phyloP scores from a whole-genome alignment of 2,329 filamentous ascomycete species.

The Thelonectria olida region DNA sequence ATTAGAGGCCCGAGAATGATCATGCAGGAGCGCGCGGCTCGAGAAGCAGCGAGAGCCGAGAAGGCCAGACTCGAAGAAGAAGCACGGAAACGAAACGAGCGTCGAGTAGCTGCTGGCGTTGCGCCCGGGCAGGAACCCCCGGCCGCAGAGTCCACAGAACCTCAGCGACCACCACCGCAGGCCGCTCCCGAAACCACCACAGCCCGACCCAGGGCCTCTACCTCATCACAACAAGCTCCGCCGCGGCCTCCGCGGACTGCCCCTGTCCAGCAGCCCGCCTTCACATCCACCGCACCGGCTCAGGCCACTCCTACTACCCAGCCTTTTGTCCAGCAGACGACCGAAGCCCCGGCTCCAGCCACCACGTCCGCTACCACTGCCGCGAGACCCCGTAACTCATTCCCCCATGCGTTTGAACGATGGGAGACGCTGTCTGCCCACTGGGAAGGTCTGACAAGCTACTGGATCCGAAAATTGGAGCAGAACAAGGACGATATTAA shows the following conservation, averaged over 20 bases:
- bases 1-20: conserved; percentile 89
- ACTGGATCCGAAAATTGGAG: conserved; percentile 94
- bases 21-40: conserved; percentile 84
- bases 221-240: conserved; percentile 37
- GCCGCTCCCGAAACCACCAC: conserved; percentile 36
- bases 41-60: conserved; percentile 70
- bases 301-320: conserved; percentile 18
- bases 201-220: conserved; percentile 40
- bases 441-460: conserved; percentile 96
- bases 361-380: conserved; percentile 25
- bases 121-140: conserved; percentile 48
- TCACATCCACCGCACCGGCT: conserved; percentile 27
- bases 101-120: conserved; percentile 65
- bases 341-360: conserved; percentile 30
- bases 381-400: conserved; percentile 70
- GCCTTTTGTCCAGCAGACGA: conserved; percentile 27
- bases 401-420: conserved; percentile 95
- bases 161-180: conserved; percentile 43
- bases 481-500: conserved; percentile 88
- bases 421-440: conserved; percentile 98
- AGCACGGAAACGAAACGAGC: conserved; percentile 62
- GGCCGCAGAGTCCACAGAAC: conserved; percentile 45
- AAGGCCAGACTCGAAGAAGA: conserved; percentile 70
- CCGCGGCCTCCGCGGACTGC: conserved; percentile 33
- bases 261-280: conserved; percentile 33